Base-by-base conservation (phyloP, 1,139 yeast genomes). In the Geotrichum macrosporum region DNA sequence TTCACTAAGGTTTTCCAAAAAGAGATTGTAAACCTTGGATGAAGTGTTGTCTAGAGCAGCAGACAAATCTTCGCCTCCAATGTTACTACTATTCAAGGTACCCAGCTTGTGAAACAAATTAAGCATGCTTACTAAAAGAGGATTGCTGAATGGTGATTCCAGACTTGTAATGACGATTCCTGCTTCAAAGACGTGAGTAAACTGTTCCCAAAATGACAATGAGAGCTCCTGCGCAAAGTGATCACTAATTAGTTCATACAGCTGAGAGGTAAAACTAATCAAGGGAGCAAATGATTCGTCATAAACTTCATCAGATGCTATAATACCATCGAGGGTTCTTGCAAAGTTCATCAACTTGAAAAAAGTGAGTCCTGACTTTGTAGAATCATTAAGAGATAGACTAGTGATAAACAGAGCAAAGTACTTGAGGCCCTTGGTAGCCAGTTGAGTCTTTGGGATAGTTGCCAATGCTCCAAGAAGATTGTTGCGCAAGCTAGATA, bases 261-360 rank as follows among this genome's bases (percentile, higher is more conserved):
- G 15, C 31, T 46, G 49, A 19, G 49, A 26, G n/a, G 40, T 27
- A 15, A 44, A 36, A 20, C 21, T 44, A 21, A 46, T 41, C 27
- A 48, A 41, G 5, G 51, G 49, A 2, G 47, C 43, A 34, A 29
- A 41, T 8, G 39, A 42, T 18, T 39, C 39, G 13, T 48, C 51
- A 22, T 35, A 40, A 19, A 44, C 41, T 2, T 48, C 47, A 21
- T 45, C 48, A 27, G 43, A 19, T 5, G 18, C 9, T 10, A 41
- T 16, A 36, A 41, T 31, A n/a, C 38, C 35, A 22, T 40, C 41
- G n/a, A 46, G 42, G 10, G 42, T 41, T 19, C 36, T 32, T 24
- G 38, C 16, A 40, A 49, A 40, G 33, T 43, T 46, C 9, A 34
- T 42, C 27, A 49, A 33, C 40, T 49, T 49, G 48, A 49, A 46